Evolutionary conservation across 164 flowering plant species (phyloP), one percentile per base, ranked within the genome.

Genomic region (Amborella trichopoda): DNA sequence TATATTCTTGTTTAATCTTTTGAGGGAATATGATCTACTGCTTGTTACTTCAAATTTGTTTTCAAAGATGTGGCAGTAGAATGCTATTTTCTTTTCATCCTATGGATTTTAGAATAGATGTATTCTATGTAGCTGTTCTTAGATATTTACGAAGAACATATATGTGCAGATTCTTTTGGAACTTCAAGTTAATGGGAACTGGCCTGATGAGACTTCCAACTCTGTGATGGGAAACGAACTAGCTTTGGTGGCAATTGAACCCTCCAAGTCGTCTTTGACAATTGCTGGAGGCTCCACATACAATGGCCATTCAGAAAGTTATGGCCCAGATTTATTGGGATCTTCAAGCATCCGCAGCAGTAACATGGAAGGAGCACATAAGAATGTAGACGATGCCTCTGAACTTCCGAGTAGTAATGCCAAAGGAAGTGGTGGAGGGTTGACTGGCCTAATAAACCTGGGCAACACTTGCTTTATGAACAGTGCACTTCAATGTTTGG

Each of bases 381-480:
- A 75, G 46, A 76, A 67, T 65, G 71, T 62, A 38, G 57, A 53
- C 61, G 76, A 60, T 23, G n/a, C n/a, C n/a, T n/a, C n/a, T 62
- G 76, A 60, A 20, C 38, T 20, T 18, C 43, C 60, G 39, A 61
- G 50, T 33, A 49, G 62, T 44, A 41, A 26, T 42, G 91, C 74
- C 20, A 63, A 53, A 39, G 77, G 78, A 47, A n/a, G 41, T 38
- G 16, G 8, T 38, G 16, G 20, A 16, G 99, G 97, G 43, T 78
- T 93, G 74, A 90, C 89, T 14, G 99, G 99, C 47, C 58, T 93
- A 60, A 89, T 77, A 71, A 93, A 93, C 69, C 65, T 88, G 49
- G 99, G 99, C 44, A 93, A 93, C 56, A 90, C 98, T 41, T 90
- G 98, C 55, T 90, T 81, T 54, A 90, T 90, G 98, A 90, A 91